Evolutionary conservation across 495 filamentous ascomycete genomes (phyloP).

Genomic region (Parathielavia hyrcaniae): DNA sequence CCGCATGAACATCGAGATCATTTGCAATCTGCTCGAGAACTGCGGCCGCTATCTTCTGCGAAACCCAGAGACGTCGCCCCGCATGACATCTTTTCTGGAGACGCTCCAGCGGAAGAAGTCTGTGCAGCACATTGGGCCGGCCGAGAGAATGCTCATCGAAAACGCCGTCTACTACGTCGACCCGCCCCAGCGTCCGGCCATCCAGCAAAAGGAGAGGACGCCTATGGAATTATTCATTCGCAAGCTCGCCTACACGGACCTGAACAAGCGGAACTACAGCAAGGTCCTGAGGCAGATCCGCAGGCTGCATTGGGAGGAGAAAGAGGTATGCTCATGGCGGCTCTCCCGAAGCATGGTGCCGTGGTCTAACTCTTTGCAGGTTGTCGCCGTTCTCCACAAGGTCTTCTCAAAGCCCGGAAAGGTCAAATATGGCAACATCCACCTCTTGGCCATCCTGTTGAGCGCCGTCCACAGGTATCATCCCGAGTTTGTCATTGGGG

Average conservation of each 20-base stretch:
- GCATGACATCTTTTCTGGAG: conserved; percentile 91
- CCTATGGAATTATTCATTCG: conserved; percentile 89
- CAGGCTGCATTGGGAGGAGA: conserved; percentile 95
- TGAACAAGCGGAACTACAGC: conserved; percentile 90
- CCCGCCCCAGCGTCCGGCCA: conserved; percentile 85
- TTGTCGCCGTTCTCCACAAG: conserved; percentile 78
- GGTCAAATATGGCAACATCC: conserved; percentile 95
- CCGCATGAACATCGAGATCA: conserved; percentile 97
- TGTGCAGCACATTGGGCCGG: conserved; percentile 88
- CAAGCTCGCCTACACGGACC: conserved; percentile 82
- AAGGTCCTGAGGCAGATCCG: conserved; percentile 89
- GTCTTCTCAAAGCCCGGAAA: conserved; percentile 94
- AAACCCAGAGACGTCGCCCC: conserved; percentile 85
- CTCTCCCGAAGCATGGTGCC: not conserved
- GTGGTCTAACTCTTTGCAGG: conserved; percentile 37
- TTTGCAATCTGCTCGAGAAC: conserved; percentile 94
- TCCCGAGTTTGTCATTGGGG: conserved; percentile 75
- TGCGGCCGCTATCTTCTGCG: conserved; percentile 92
- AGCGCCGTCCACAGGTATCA: conserved; percentile 86
- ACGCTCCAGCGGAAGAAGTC: conserved; percentile 93
- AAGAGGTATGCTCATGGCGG: conserved; percentile 50
- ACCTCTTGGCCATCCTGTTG: conserved; percentile 87
- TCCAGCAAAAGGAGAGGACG: conserved; percentile 91
- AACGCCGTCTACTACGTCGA: conserved; percentile 98
- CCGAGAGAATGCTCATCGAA: conserved; percentile 96